A percentile compares a stretch with the other conserved stretches of the same genome.
Evolutionary conservation across 805 yeast species (phyloP).

Genomic region (Sugiyamaella marilandica): DNA sequence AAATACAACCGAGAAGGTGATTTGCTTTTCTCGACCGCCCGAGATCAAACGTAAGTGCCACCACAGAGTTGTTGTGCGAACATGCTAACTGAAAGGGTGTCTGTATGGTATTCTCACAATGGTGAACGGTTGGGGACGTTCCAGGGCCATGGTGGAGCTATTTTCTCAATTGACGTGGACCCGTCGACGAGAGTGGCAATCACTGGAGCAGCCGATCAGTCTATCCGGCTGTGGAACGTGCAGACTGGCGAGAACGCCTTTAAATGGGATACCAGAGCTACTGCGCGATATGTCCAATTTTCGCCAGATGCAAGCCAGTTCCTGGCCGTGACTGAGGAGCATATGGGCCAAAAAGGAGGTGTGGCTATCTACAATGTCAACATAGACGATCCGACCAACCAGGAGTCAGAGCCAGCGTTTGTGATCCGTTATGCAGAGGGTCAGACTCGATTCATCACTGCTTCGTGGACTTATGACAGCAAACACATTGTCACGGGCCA

Average conservation of each 20-base stretch:
- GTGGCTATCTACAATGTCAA: slow-evolving; percentile 63
- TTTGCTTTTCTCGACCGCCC: slow-evolving; percentile 82
- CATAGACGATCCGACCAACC: slow-evolving; percentile 42
- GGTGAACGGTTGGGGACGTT: slow-evolving; percentile 97
- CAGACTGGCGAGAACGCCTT: slow-evolving; percentile 69
- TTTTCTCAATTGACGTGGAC: slow-evolving; percentile 91
- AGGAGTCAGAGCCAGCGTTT: slow-evolving; percentile 49
- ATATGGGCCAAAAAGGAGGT: slow-evolving; percentile 83
- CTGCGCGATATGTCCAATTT: slow-evolving; percentile 89
- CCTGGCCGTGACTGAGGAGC: slow-evolving; percentile 80
- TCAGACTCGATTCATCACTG: slow-evolving; percentile 42
- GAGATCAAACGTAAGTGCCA: slow-evolving; percentile 57
- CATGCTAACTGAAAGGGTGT: slow-evolving; percentile 41
- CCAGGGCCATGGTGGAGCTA: slow-evolving; percentile 85
- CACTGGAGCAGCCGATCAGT: slow-evolving; percentile 89
- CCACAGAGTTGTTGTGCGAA: neutral
- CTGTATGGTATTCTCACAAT: slow-evolving; percentile 90
- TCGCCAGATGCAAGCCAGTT: slow-evolving; percentile 65
- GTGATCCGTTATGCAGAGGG: slow-evolving; percentile 57
- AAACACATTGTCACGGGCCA: slow-evolving; percentile 79
- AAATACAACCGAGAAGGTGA: slow-evolving; percentile 96
- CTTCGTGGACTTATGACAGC: slow-evolving; percentile 80
- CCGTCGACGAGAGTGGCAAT: slow-evolving; percentile 58
- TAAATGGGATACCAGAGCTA: slow-evolving; percentile 72
- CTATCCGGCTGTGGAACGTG: slow-evolving; percentile 79